These are phyloP conservation scores for Macaranga tanarius DNA, from an alignment of 441 rosid species.

Conservation along the genomic window DNA sequence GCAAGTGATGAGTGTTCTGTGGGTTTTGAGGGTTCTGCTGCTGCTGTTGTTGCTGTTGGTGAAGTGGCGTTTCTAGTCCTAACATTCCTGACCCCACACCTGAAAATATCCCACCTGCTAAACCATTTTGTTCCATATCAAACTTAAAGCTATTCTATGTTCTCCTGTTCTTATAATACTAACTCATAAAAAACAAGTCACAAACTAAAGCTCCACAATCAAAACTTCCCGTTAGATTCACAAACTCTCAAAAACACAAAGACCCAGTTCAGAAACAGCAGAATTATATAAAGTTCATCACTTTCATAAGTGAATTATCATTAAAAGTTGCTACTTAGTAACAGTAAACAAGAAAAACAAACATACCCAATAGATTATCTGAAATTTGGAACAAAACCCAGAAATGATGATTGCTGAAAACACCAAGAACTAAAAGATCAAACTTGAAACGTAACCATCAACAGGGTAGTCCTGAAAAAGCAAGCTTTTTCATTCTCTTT, in stretches of 20 bases:
- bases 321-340: neutral
- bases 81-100: constrained; percentile 67
- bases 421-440: constrained; percentile 3
- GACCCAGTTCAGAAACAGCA: constrained; percentile 7
- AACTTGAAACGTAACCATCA: constrained; percentile 22
- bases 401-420: constrained; percentile 16
- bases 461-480: constrained; percentile 1
- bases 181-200: neutral
- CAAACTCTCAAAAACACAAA: neutral
- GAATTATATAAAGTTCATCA: neutral
- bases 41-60: constrained; percentile 38
- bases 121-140: constrained; percentile 63
- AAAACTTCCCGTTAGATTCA: neutral
- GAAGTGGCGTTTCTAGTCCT: constrained; percentile 68
- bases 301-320: neutral
- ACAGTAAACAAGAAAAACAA: neutral
- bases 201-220: neutral
- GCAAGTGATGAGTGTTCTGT: constrained; percentile 40
- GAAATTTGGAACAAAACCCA: constrained; percentile 18
- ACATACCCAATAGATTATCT: constrained; percentile 23
- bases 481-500: neutral
- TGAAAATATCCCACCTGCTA: constrained; percentile 57
- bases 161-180: neutral
- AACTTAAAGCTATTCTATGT: neutral
- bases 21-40: constrained; percentile 44